Base-by-base conservation (phyloP, 1,139 yeast species). In the Casaregolazyma lundiana region DNA sequence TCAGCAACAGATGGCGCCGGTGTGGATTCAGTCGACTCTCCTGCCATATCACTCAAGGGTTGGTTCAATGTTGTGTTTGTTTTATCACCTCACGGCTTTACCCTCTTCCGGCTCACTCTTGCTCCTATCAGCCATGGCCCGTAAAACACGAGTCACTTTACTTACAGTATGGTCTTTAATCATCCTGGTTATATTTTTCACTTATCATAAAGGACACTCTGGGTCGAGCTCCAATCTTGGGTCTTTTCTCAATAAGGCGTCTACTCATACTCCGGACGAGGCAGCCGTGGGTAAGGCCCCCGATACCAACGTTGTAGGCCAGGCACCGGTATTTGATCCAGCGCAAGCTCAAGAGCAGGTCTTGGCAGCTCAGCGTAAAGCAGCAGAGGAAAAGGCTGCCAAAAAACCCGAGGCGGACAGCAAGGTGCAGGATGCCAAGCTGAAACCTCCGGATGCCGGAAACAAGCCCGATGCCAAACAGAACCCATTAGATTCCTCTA, bases 161-260 rank as follows among this genome's bases (percentile, higher is more conserved):
- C 58, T 61, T 35, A 55, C 62, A 13, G 53, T 56, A n/a, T 52
- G 60, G 57, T 55, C 62, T n/a, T 46, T 59, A 37, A 50, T 56
- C 21, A 53, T 55, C 18, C 52, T 56, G 35, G 49, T 57, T 32
- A 32, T 58, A 32, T 57, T 61, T 38, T 53, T 59, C 39, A 55
- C 55, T 8, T 58, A 52, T 43, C 62, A 58, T 30, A 43, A 55
- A 9, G 49, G 52, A 18, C 61, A 58, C 48, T 45, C 24, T 48
- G 47, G 15, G 38, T 9, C 38, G 26, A 15, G 18, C 17, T 20
- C 13, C 20, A 21, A 26, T 35, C 16, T 35, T 6, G n/a, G 18
- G 22, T 20, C 38, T 9, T 21, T 17, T 18, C 18, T 47, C 17
- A 50, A 49, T 26, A 43, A 52, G 24, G 49, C 53, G 19, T 54